Conservation (phyloP, 305 asterid species). For the Coffea humblotiana region DNA sequence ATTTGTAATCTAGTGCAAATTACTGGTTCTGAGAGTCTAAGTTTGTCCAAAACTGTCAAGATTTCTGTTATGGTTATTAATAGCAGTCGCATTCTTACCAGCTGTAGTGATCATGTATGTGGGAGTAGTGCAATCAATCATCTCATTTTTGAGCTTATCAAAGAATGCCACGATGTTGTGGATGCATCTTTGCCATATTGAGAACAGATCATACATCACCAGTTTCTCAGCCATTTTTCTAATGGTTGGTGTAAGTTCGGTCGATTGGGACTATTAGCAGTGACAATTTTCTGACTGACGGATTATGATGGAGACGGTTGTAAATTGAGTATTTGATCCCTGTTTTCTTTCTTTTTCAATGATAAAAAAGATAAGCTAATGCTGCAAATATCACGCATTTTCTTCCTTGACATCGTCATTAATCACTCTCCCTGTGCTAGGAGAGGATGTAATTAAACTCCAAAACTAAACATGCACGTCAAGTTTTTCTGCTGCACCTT, state of each 20-base stretch:
- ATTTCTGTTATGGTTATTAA: not conserved
- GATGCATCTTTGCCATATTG: constrained; percentile 1
- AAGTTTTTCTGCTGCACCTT: not conserved
- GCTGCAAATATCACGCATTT: not conserved
- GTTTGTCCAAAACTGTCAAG: not conserved
- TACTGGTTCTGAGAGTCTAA: not conserved
- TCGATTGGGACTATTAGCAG: constrained; percentile 10
- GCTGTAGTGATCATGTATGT: constrained; percentile 5
- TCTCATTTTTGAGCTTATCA: not conserved
- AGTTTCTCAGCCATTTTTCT: not conserved
- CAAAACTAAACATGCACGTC: not conserved
- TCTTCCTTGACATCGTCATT: not conserved
- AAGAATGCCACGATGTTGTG: not conserved
- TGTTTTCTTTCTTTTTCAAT: no score
- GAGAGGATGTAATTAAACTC: not conserved
- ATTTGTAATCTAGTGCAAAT: no score
- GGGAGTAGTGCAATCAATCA: not conserved
- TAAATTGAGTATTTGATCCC: not conserved
- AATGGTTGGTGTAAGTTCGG: constrained; percentile 20
- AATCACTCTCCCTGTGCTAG: not conserved
- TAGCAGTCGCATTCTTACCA: constrained; percentile 5
- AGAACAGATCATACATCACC: not conserved
- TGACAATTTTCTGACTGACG: constrained; percentile 8
- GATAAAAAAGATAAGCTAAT: no score
- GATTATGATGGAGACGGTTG: not conserved